Base-by-base conservation (phyloP, 2,329 filamentous ascomycete species). In the Botryotinia convoluta region DNA sequence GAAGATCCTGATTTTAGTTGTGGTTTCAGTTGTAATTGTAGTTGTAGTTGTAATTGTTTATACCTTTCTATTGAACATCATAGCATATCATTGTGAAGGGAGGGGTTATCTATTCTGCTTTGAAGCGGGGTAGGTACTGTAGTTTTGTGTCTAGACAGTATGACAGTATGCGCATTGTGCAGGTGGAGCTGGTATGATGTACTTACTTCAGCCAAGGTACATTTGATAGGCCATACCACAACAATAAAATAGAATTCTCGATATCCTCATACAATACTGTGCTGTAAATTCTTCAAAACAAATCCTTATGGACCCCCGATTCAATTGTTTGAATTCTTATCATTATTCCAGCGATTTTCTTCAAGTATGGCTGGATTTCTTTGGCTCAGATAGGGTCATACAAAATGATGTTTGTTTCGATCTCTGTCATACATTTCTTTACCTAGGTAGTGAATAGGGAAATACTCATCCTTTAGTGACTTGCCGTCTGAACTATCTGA, bases 211-310 rank as follows among this genome's bases (percentile, higher is more conserved):
- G 60, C 35, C 26, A 39, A 39, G 60, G 26, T 62, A n/a, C 8
- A 26, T 62, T 62, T 62, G 60, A 39, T 62, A 62, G 60, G 35
- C 60, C 14, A 62, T 62, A n/a, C 60, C 60, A 39, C 60, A 62
- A 62, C 37, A 39, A 62, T 39, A 60, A 60, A 35, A 35, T 26
- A 18, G 20, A 60, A 60, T 60, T 37, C 32, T 60, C 20, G 32
- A 37, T 60, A 26, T 59, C 9, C 57, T 57, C n/a, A 57, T 18
- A 35, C 3, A 32, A 35, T 59, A 20, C 7, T 20, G 16, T 63
- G 18, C n/a, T 32, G 39, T 45, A n/a, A 64, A 44, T 12, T 64
- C 26, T 29, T 26, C 39, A 32, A 32, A 45, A 29, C 16, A 32
- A 64, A 45, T 26, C 61, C n/a, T 20, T 63, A 63, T 65, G 44